Evolutionary conservation across 345 rosid species (phyloP).

Genomic region (Euclidium syriacum): DNA sequence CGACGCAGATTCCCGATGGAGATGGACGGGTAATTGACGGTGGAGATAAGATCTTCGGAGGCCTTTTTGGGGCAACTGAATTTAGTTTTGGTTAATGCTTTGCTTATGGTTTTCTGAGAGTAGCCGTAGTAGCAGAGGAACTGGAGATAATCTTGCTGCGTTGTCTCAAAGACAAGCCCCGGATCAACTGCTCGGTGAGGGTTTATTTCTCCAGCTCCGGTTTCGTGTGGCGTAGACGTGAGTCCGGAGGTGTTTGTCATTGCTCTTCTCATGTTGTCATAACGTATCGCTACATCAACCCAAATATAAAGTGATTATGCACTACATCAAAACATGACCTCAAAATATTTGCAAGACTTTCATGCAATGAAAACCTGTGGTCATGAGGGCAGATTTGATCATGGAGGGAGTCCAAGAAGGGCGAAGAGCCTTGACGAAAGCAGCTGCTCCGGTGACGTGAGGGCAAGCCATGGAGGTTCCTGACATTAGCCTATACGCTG

Average conservation of each 20-base stretch:
- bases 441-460: slow-evolving; percentile 73
- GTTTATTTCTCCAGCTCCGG: slow-evolving; percentile 64
- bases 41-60: slow-evolving; percentile 40
- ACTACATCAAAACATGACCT: no score
- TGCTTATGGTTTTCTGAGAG: slow-evolving; percentile 43
- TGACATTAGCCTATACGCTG: slow-evolving; percentile 37
- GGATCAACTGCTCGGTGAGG: slow-evolving; percentile 63
- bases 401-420: slow-evolving; percentile 58
- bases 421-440: slow-evolving; percentile 49
- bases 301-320: background rate
- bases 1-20: slow-evolving; percentile 48
- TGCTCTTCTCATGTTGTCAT: slow-evolving; percentile 44
- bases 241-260: slow-evolving; percentile 41
- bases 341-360: no score
- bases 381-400: slow-evolving; percentile 80
- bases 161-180: slow-evolving; percentile 67
- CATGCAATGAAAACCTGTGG: slow-evolving; percentile 64
- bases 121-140: slow-evolving; percentile 63
- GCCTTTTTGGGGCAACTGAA: slow-evolving; percentile 46
- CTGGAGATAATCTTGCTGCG: slow-evolving; percentile 40
- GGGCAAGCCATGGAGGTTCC: slow-evolving; percentile 96
- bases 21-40: slow-evolving; percentile 69
- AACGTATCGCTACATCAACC: slow-evolving; percentile 44
- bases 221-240: slow-evolving; percentile 52
- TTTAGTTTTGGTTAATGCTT: slow-evolving; percentile 37